Evolutionary conservation across 495 filamentous ascomycete genomes (phyloP).

Genomic region (Penicillium atrosanguineum): DNA sequence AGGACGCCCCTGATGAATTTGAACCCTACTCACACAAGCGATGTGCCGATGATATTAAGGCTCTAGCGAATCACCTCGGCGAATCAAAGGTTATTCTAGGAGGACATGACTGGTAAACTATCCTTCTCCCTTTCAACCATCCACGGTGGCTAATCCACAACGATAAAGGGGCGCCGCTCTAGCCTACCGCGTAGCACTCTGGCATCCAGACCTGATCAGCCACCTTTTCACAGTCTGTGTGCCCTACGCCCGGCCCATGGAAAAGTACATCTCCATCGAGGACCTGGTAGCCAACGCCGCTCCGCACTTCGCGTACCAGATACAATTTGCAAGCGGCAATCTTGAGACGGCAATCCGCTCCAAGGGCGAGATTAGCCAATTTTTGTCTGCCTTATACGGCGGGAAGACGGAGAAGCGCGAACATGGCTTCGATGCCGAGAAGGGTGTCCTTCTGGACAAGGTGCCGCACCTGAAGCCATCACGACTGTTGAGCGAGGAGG

Average conservation of each 20-base stretch:
- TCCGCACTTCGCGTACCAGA: constrained; percentile 81
- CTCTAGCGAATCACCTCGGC: constrained; percentile 58
- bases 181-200: constrained; percentile 63
- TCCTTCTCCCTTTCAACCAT: background rate
- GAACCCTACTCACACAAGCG: constrained; percentile 66
- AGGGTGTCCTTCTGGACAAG: constrained; percentile 57
- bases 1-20: constrained; percentile 58
- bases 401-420: constrained; percentile 55
- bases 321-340: constrained; percentile 67
- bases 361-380: constrained; percentile 58
- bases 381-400: constrained; percentile 69
- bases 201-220: constrained; percentile 66
- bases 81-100: constrained; percentile 64
- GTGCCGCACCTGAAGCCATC: constrained; percentile 48
- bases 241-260: constrained; percentile 57
- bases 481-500: constrained; percentile 58
- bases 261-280: constrained; percentile 49
- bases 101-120: constrained; percentile 81
- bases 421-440: constrained; percentile 47
- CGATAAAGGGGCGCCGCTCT: constrained; percentile 49
- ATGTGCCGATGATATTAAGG: constrained; percentile 66
- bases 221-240: constrained; percentile 79
- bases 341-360: constrained; percentile 58
- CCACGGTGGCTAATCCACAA: background rate
- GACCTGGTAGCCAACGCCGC: constrained; percentile 52